Evolutionary conservation across 1,284 basidiomycete species (phyloP).

Genomic region (Irpex sp.): DNA sequence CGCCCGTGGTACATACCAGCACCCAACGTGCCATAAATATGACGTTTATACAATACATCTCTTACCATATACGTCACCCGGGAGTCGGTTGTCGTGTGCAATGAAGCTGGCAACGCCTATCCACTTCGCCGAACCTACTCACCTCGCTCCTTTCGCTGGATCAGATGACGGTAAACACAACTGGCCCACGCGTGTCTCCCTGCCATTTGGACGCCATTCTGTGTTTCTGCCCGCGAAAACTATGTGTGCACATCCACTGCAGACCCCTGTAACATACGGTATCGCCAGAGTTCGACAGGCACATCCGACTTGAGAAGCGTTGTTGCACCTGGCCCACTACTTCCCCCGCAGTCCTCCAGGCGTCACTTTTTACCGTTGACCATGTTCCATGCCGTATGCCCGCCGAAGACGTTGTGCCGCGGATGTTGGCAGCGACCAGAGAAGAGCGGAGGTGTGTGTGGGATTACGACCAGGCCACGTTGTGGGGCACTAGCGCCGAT

Average conservation of each 20-base stretch:
- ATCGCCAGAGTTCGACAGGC: not conserved
- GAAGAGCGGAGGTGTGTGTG: too few relatives aligned
- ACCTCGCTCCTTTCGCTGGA: too few relatives aligned
- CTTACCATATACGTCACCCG: not conserved
- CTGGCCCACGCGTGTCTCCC: too few relatives aligned
- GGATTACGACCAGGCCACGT: not conserved
- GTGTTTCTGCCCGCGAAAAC: too few relatives aligned
- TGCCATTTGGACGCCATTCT: too few relatives aligned
- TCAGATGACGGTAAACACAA: too few relatives aligned
- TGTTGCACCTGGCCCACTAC: not conserved
- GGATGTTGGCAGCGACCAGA: not conserved
- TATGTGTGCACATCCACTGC: too few relatives aligned
- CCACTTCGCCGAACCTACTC: not conserved
- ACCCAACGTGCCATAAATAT: too few relatives aligned
- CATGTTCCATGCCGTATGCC: not conserved
- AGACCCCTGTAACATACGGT: not conserved
- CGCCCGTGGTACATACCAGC: too few relatives aligned
- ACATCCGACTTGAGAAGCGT: not conserved
- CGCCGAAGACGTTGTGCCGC: not conserved
- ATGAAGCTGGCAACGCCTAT: not conserved
- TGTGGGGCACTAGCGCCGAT: not conserved
- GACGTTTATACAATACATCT: not conserved
- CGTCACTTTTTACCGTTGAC: not conserved
- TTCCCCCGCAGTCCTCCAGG: not conserved
- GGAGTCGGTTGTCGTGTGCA: too few relatives aligned